These are phyloP conservation scores for Exophiala lecanii-corni DNA, from an alignment of 2,329 filamentous ascomycete genomes.

Conservation along the genomic window DNA sequence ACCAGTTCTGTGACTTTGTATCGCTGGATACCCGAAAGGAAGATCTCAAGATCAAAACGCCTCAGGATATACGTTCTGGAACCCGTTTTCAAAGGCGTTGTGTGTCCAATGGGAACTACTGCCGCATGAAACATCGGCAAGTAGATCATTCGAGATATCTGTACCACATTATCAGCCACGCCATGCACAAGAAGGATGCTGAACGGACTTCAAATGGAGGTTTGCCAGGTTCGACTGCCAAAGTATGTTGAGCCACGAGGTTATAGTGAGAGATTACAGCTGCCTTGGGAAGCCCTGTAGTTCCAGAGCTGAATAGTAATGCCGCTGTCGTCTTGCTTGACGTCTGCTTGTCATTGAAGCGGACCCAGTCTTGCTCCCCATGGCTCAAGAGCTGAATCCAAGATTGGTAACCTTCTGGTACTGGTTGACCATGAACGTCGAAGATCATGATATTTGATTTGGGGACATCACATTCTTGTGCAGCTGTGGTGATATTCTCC, in stretches of 20 bases:
- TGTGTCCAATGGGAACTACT: constrained; percentile 41
- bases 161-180: too few species aligned
- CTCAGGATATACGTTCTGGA: constrained; percentile 58
- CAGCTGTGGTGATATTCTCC: constrained; percentile 32
- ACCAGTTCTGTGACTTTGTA: constrained; percentile 71
- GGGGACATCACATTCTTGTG: constrained; percentile 27
- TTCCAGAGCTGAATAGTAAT: constrained; percentile 53
- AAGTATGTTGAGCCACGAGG: constrained; percentile 10
- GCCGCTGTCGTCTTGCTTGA: constrained; percentile 44
- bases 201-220: constrained; percentile 1
- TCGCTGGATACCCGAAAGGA: constrained; percentile 70
- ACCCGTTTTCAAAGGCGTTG: constrained; percentile 44
- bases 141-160: constrained; percentile 35
- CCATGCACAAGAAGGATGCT: too few species aligned
- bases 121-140: constrained; percentile 52
- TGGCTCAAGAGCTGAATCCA: constrained; percentile 43
- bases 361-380: constrained; percentile 45
- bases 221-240: background rate
- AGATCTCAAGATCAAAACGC: constrained; percentile 74
- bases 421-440: constrained; percentile 4
- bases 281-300: constrained; percentile 58
- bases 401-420: constrained; percentile 37
- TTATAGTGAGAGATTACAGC: constrained; percentile 51
- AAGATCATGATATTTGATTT: constrained; percentile 33
- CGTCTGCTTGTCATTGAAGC: constrained; percentile 36